phyloP scores from a whole-genome alignment of 148 eudicot species.

The Dianthus caryophyllus region DNA sequence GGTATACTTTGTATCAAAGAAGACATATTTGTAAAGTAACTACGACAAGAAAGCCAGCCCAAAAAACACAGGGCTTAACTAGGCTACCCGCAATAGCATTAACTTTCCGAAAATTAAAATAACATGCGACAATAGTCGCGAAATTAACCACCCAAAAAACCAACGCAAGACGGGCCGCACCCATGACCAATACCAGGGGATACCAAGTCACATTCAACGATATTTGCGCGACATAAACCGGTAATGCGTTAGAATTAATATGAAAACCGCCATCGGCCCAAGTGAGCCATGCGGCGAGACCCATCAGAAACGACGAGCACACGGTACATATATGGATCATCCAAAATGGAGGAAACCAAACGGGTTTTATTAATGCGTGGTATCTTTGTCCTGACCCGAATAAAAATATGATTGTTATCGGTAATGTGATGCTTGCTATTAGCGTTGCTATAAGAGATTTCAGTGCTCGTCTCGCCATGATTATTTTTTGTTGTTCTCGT shows the following conservation, averaged over 20 bases:
- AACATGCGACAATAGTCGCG: constrained; percentile 20
- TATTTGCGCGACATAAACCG: constrained; percentile 25
- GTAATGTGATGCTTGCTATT: constrained; percentile 21
- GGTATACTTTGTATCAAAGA: constrained; percentile 5
- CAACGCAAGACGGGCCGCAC: constrained; percentile 25
- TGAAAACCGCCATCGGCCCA: constrained; percentile 37
- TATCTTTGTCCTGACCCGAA: constrained; percentile 29
- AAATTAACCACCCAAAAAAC: constrained; percentile 24
- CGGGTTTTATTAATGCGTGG: constrained; percentile 13
- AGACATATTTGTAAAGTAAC: constrained; percentile 24
- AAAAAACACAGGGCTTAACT: constrained; percentile 28
- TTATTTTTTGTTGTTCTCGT: constrained; percentile 22
- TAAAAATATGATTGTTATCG: constrained; percentile 18
- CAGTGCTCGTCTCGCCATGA: constrained; percentile 26
- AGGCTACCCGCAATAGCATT: constrained; percentile 21
- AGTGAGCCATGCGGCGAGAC: constrained; percentile 30
- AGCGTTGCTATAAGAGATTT: constrained; percentile 18
- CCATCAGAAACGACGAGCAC: constrained; percentile 28
- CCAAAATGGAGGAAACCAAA: constrained; percentile 30
- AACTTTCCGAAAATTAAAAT: constrained; percentile 17
- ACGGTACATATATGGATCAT: constrained; percentile 24
- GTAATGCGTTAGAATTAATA: constrained; percentile 16
- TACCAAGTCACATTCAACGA: constrained; percentile 31
- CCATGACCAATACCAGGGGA: constrained; percentile 30
- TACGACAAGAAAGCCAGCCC: constrained; percentile 24